phyloP scores from a whole-genome alignment of 768 basidiomycete genomes.

The Phlegmacium glaucopus region DNA sequence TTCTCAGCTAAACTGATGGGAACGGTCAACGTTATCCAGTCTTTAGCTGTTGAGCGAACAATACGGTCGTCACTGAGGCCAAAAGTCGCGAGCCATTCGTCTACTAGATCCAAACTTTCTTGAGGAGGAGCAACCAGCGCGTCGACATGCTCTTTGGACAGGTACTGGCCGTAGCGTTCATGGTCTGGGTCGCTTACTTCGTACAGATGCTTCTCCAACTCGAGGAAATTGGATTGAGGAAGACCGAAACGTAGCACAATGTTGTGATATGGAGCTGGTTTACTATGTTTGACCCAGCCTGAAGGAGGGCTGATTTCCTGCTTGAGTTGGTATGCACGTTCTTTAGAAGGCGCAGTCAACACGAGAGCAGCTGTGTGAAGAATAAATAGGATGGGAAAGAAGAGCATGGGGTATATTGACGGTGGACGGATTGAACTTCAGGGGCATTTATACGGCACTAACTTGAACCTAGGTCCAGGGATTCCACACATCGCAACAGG shows the following conservation, averaged over 20 bases:
- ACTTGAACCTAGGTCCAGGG: too few relatives aligned
- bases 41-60: constrained; percentile 57
- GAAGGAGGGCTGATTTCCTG: constrained; percentile 37
- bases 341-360: constrained; percentile 19
- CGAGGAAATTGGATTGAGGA: constrained; percentile 46
- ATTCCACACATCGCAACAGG: too few relatives aligned
- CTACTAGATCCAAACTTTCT: constrained; percentile 49
- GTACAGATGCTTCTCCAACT: constrained; percentile 48
- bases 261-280: constrained; percentile 41
- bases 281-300: constrained; percentile 41
- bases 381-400: constrained; percentile 12
- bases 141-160: constrained; percentile 67
- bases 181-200: constrained; percentile 60
- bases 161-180: constrained; percentile 48
- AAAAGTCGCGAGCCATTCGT: constrained; percentile 58
- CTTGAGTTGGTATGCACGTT: constrained; percentile 34
- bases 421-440: neutral
- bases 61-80: constrained; percentile 48
- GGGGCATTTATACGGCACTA: constrained; percentile 8
- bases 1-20: constrained; percentile 59
- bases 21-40: constrained; percentile 63
- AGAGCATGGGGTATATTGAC: constrained; percentile 10
- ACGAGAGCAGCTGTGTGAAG: constrained; percentile 16
- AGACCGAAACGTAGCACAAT: constrained; percentile 58
- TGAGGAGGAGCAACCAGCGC: constrained; percentile 54